phyloP scores from a whole-genome alignment of 805 yeast species.

The Myxozyma neglecta region DNA sequence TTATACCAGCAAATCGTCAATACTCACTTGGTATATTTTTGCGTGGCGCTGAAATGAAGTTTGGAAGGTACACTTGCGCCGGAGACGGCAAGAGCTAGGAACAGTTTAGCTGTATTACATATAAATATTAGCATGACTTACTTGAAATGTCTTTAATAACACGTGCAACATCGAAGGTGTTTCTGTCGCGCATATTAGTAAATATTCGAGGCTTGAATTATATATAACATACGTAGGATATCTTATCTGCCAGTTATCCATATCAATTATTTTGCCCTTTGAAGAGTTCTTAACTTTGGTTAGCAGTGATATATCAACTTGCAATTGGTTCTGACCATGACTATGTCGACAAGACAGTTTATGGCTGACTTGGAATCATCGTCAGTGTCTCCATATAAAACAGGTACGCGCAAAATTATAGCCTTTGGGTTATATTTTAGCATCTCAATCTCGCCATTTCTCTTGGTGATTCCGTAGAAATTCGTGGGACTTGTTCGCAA shows the following conservation, averaged over 20 bases:
- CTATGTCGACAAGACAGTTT: slow-evolving; percentile 20
- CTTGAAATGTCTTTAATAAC: slow-evolving; percentile 13
- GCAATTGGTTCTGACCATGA: slow-evolving; percentile 4
- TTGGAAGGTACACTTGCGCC: slow-evolving; percentile 6
- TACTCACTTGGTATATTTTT: slow-evolving; percentile 29
- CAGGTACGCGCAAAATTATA: slow-evolving; percentile 24
- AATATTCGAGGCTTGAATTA: not conserved
- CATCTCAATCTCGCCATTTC: slow-evolving; percentile 17
- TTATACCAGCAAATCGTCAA: not conserved
- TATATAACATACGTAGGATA: slow-evolving; percentile 25
- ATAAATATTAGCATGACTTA: not conserved
- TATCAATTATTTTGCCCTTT: slow-evolving; percentile 1
- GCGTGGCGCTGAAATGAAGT: slow-evolving; percentile 24
- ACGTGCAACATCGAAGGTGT: slow-evolving; percentile 12
- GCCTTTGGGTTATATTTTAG: slow-evolving; percentile 3
- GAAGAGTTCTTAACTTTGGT: slow-evolving; percentile 10
- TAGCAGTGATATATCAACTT: not conserved
- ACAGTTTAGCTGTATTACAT: not conserved
- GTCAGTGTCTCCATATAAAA: slow-evolving; percentile 3
- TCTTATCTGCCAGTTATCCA: slow-evolving; percentile 28
- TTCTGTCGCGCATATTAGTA: not conserved
- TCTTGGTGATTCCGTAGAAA: slow-evolving; percentile 21
- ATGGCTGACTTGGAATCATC: slow-evolving; percentile 3
- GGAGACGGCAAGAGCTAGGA: not conserved
- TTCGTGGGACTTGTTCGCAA: slow-evolving; percentile 23